Evolutionary conservation across 768 basidiomycete genomes (phyloP).

Genomic region (Clathrus columnatus): DNA sequence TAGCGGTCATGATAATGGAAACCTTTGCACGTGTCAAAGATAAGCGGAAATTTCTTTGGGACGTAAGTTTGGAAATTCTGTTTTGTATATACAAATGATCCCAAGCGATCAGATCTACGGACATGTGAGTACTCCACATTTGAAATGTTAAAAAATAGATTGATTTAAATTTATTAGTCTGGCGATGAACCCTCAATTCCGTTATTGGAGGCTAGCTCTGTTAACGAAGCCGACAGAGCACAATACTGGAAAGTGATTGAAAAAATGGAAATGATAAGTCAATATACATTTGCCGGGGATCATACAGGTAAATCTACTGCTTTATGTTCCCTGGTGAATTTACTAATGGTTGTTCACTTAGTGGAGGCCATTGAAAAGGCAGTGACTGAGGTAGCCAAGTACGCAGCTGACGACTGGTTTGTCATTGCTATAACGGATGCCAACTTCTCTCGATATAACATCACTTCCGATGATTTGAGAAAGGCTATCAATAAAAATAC

Average conservation of each 20-base stretch:
- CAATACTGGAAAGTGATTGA: conserved; percentile 60
- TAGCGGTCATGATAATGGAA: conserved; percentile 71
- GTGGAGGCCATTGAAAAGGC: conserved; percentile 61
- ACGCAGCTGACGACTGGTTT: conserved; percentile 64
- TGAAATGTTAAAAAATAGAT: too few relatives aligned
- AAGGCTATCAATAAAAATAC: conserved; percentile 49
- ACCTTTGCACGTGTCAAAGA: conserved; percentile 53
- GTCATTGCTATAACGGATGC: conserved; percentile 67
- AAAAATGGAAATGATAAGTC: conserved; percentile 60
- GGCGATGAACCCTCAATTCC: conserved; percentile 53
- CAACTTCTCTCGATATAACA: conserved; percentile 55
- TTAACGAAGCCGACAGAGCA: conserved; percentile 45
- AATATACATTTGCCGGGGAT: conserved; percentile 63
- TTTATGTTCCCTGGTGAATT: not conserved
- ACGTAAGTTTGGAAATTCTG: conserved; percentile 37
- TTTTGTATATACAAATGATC: not conserved
- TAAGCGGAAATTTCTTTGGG: conserved; percentile 71
- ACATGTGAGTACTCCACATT: conserved; percentile 37
- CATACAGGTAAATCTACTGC: conserved; percentile 38
- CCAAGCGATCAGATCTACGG: conserved; percentile 44
- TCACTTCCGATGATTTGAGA: conserved; percentile 49
- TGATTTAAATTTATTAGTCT: conserved; percentile 38
- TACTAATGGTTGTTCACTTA: conserved; percentile 18
- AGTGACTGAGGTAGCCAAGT: conserved; percentile 50
- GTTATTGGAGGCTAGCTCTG: conserved; percentile 40